phyloP scores from a whole-genome alignment of 208 protist species.

The Leishmania amazonensis region DNA sequence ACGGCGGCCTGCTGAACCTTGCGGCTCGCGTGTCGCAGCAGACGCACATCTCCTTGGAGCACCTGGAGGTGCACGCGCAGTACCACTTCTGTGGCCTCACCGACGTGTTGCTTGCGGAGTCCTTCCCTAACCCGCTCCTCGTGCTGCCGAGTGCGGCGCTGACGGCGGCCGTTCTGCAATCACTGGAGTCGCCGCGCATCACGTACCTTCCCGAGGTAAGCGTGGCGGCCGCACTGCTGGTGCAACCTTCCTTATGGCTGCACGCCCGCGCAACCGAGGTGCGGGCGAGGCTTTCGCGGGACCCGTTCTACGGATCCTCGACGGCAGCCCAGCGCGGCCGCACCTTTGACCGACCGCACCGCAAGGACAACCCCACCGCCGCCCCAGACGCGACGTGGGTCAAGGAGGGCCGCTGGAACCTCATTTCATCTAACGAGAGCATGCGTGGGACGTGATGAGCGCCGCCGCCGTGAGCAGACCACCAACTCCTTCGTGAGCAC shows the following conservation, averaged over 20 bases:
- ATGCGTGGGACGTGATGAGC: constrained; percentile 47
- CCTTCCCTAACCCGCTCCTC: constrained; percentile 64
- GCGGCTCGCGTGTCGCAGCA: constrained; percentile 81
- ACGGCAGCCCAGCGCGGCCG: constrained; percentile 39
- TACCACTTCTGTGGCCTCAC: constrained; percentile 85
- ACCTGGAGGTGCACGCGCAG: constrained; percentile 69
- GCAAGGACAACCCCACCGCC: constrained; percentile 67
- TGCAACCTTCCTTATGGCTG: constrained; percentile 71
- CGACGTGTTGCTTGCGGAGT: constrained; percentile 71
- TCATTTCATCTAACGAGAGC: constrained; percentile 46
- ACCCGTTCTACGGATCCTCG: constrained; percentile 13
- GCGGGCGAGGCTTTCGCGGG: constrained; percentile 13
- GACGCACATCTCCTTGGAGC: constrained; percentile 56
- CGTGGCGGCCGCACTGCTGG: constrained; percentile 58
- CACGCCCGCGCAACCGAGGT: constrained; percentile 29
- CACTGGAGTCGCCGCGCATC: constrained; percentile 64
- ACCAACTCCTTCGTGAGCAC: background rate
- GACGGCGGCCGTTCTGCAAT: constrained; percentile 53
- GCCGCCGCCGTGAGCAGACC: background rate
- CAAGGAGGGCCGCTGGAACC: constrained; percentile 37
- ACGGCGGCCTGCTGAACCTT: constrained; percentile 76
- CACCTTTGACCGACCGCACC: constrained; percentile 66
- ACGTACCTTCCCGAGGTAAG: constrained; percentile 74
- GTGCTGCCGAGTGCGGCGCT: constrained; percentile 74
- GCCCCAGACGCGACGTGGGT: constrained; percentile 48